A percentile compares a stretch with the other conserved stretches of the same genome.
phyloP scores from a whole-genome alignment of 306 rosid genomes.

The Quercus berberidifolia region DNA sequence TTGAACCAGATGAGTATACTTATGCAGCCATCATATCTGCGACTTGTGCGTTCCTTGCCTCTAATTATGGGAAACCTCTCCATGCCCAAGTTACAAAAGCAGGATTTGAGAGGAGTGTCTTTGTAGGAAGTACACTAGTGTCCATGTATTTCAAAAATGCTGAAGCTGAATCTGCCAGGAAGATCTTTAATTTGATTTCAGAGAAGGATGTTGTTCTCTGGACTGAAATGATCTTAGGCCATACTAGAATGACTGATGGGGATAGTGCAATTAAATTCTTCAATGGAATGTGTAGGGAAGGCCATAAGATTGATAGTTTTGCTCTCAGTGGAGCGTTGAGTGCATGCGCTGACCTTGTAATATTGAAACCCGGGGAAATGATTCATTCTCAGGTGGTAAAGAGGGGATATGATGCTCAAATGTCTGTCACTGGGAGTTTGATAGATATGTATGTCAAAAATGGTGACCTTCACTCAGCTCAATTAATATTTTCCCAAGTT shows the following conservation, averaged over 20 bases:
- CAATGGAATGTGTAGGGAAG: constrained; percentile 51
- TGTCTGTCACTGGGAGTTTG: constrained; percentile 75
- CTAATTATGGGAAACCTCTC: constrained; percentile 56
- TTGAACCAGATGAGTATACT: constrained; percentile 70
- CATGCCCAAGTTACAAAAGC: constrained; percentile 59
- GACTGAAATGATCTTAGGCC: constrained; percentile 79
- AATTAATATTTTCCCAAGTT: constrained; percentile 49
- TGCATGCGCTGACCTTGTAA: constrained; percentile 71
- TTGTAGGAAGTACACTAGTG: constrained; percentile 69
- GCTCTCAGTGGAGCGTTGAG: constrained; percentile 69
- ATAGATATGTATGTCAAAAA: constrained; percentile 86
- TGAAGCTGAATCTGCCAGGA: constrained; percentile 51
- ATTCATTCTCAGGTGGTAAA: constrained; percentile 67
- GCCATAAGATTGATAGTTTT: constrained; percentile 48
- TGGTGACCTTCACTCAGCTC: constrained; percentile 59
- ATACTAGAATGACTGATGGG: constrained; percentile 53
- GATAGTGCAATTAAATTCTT: constrained; percentile 50
- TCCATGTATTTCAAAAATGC: constrained; percentile 69
- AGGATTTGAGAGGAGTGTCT: constrained; percentile 54
- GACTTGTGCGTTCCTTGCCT: constrained; percentile 32
- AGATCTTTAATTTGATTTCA: constrained; percentile 42
- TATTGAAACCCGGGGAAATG: constrained; percentile 73
- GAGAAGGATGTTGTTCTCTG: constrained; percentile 74
- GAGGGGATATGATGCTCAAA: constrained; percentile 55
- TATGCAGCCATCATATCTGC: constrained; percentile 60